Percentiles rank a stretch among this genome's conserved stretches.
These are phyloP conservation scores for Sclerotinia spermophila DNA, from an alignment of 2,329 filamentous ascomycete genomes.

Conservation along the genomic window DNA sequence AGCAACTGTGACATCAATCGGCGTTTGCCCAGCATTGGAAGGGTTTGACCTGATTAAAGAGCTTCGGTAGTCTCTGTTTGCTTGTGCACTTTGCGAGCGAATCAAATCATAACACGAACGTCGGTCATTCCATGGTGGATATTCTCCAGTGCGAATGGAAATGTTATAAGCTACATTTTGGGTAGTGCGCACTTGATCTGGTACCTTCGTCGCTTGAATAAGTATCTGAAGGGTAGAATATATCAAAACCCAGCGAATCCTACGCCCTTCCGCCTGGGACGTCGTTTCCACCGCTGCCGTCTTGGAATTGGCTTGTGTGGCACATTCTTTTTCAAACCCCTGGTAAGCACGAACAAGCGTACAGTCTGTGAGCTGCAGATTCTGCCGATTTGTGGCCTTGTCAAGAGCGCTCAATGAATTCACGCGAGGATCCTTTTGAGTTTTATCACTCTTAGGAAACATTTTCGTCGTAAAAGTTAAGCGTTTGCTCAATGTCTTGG, in stretches of 20 bases:
- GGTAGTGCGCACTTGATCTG: conserved; percentile 57
- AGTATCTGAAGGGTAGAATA: conserved; percentile 73
- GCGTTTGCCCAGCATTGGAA: background rate
- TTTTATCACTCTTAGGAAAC: conserved; percentile 37
- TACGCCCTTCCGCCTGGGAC: conserved; percentile 63
- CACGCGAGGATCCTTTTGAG: conserved; percentile 47
- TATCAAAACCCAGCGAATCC: conserved; percentile 73
- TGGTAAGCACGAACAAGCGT: conserved; percentile 65
- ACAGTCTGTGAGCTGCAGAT: conserved; percentile 39
- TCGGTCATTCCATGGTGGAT: conserved; percentile 32
- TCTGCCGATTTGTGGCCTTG: conserved; percentile 46
- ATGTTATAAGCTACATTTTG: conserved; percentile 54
- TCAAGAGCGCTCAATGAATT: conserved; percentile 50
- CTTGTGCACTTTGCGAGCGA: conserved; percentile 27
- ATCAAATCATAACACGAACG: conserved; percentile 23
- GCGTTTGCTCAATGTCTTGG: background rate
- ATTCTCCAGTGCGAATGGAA: conserved; percentile 29
- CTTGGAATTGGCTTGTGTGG: conserved; percentile 47
- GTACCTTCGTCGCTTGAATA: conserved; percentile 57
- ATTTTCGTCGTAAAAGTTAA: conserved; percentile 32
- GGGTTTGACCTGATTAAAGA: background rate
- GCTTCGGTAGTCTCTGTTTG: conserved; percentile 21
- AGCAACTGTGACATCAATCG: conserved; percentile 47
- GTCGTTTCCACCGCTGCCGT: conserved; percentile 55
- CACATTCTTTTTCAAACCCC: conserved; percentile 62